Evolutionary conservation across 345 rosid genomes (phyloP).

Genomic region (Ceriops zippeliana): DNA sequence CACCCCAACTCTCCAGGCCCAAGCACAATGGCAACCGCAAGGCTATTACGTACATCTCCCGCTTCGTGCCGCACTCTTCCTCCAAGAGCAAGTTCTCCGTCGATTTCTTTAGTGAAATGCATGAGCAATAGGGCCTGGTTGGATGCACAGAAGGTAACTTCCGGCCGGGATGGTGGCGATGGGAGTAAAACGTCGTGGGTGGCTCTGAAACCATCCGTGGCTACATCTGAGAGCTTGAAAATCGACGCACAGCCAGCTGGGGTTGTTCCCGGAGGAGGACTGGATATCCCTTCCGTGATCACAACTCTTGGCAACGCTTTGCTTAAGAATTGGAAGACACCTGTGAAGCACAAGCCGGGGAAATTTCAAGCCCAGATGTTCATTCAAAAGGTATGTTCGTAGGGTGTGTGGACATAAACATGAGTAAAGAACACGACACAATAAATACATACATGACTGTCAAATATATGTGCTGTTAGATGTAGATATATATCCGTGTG

Average conservation of each 20-base stretch:
- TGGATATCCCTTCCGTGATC: conserved; percentile 21
- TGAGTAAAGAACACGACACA: too few species aligned
- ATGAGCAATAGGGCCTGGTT: conserved; percentile 6
- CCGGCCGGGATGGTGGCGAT: conserved; percentile 4
- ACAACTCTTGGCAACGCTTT: conserved; percentile 11
- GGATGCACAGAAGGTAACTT: conserved; percentile 18
- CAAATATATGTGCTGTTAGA: too few species aligned
- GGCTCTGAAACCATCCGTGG: conserved; percentile 25
- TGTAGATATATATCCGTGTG: too few species aligned
- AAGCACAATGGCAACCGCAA: conserved; percentile 38
- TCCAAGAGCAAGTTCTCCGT: conserved; percentile 18
- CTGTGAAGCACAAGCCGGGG: conserved; percentile 24
- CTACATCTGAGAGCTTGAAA: conserved; percentile 15
- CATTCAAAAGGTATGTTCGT: conserved; percentile 19
- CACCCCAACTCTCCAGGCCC: not conserved
- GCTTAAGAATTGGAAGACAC: conserved; percentile 21
- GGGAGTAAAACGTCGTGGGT: conserved; percentile 27
- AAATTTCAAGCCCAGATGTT: conserved; percentile 37
- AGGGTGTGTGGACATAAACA: too few species aligned
- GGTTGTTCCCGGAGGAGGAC: conserved; percentile 10
- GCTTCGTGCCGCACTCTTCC: conserved; percentile 11
- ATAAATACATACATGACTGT: too few species aligned
- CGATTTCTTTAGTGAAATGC: conserved; percentile 20
- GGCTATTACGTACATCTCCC: conserved; percentile 26
- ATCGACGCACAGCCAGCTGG: conserved; percentile 15